Base-by-base conservation (phyloP, 169 alveolate genomes). In the Neospora caninum region DNA sequence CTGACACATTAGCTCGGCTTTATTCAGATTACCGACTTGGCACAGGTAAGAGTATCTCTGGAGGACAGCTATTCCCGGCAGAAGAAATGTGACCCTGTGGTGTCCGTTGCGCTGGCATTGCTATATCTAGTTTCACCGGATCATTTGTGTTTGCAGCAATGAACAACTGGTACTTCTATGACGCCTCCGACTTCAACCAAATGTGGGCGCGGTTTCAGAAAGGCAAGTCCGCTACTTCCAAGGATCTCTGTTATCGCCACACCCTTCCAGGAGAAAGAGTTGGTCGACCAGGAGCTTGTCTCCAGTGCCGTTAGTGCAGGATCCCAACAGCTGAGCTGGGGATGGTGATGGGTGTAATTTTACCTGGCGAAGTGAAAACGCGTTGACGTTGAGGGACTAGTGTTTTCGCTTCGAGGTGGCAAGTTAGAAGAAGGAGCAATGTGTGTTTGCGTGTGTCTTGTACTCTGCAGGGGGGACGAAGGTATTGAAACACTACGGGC, bases 91-190 rank as follows among this genome's bases (percentile, higher is more conserved):
- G 29, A 64, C 34, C 36, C 13, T 64, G 13, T 29, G 4, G 78
- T 20, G 78, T 20, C 78, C 36, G 7, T 27, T 20, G 78, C 34
- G 78, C 78, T 9, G 31, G 78, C 29, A 0, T 10, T 27, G 78
- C 25, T 25, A 20, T 7, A 64, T n/a, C 29, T 78, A 0, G 20
- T 78, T 22, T 29, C 43, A 39, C 9, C 31, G 43, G 10, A 22
- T 39, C 45, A 34, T 34, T 22, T 78, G 87, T 39, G 53, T 10
- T 27, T 39, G 53, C 87, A 78, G 87, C 87, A 27, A 78, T 78
- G 87, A 78, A 78, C 43, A 34, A 78, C 87, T 78, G 87, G 87
- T 78, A 78, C 25, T 78, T 38, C 43, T 78, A 78, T 45, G 87
- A 78, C 87, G 34, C 39, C 53, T 34, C n/a, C 87, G 20, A 22